phyloP scores from a whole-genome alignment of 352 stramenopile genomes.

The Pythium monospermum region DNA sequence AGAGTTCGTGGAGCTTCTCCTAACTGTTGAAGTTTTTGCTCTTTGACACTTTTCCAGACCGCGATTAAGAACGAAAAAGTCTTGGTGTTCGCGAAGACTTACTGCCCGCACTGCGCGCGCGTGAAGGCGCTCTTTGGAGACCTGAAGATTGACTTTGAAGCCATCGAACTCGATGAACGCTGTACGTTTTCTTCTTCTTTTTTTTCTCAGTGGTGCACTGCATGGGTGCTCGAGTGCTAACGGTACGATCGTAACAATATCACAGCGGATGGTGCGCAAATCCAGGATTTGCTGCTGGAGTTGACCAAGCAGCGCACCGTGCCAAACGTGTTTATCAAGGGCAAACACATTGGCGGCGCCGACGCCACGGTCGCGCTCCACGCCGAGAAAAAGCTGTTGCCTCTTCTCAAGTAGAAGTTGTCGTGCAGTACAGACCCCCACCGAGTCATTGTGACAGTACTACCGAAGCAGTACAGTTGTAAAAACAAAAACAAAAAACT shows the following conservation, averaged over 20 bases:
- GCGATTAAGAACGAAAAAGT: slow-evolving; percentile 62
- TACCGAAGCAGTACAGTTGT: too few relatives aligned
- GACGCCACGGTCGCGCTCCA: slow-evolving; percentile 66
- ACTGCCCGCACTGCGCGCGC: slow-evolving; percentile 90
- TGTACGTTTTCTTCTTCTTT: slow-evolving; percentile 19
- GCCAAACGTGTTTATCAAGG: slow-evolving; percentile 98
- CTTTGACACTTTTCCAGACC: slow-evolving; percentile 26
- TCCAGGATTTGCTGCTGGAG: slow-evolving; percentile 88
- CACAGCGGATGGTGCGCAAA: slow-evolving; percentile 77
- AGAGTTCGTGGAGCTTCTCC: too few relatives aligned
- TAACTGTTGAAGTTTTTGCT: neutral
- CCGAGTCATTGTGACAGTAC: too few relatives aligned
- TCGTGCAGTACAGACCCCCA: neutral
- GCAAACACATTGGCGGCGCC: slow-evolving; percentile 94
- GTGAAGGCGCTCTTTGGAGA: slow-evolving; percentile 89
- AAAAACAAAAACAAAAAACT: too few relatives aligned
- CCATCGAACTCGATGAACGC: slow-evolving; percentile 67
- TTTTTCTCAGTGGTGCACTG: neutral
- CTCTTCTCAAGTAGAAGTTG: slow-evolving; percentile 41
- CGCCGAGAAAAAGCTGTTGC: slow-evolving; percentile 44
- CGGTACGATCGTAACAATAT: neutral
- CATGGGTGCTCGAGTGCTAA: too few relatives aligned
- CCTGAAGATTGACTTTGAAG: slow-evolving; percentile 54
- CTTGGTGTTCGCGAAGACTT: slow-evolving; percentile 95
- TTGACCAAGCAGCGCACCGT: slow-evolving; percentile 95